Evolutionary conservation across 306 rosid species (phyloP).

Genomic region (Trichosanthes truncata): DNA sequence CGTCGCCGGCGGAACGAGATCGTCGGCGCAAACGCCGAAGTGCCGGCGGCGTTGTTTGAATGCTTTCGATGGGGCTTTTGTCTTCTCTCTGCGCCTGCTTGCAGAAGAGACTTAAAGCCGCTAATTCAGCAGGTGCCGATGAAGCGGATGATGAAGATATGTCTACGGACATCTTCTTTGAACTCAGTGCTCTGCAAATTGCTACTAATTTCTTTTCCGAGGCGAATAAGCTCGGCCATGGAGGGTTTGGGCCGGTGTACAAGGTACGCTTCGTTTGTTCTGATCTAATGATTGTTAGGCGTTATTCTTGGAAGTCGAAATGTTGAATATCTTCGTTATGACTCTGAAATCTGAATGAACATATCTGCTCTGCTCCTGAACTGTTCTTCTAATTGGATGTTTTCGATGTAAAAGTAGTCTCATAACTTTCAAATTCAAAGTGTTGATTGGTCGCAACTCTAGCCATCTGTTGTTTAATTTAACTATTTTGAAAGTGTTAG

Average conservation of each 20-base stretch:
- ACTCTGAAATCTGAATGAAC: no score
- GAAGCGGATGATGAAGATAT: slow-evolving; percentile 17
- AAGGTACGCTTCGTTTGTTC: slow-evolving; percentile 31
- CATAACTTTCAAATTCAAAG: background rate
- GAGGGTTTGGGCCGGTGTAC: slow-evolving; percentile 91
- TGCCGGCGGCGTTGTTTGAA: background rate
- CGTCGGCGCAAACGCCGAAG: background rate
- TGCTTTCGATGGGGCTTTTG: slow-evolving; percentile 32
- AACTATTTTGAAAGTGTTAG: background rate
- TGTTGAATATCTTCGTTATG: background rate
- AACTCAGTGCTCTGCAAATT: slow-evolving; percentile 45
- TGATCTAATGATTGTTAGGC: no score
- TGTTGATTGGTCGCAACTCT: background rate
- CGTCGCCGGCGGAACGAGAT: background rate
- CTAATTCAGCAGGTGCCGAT: slow-evolving; percentile 9
- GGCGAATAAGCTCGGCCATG: slow-evolving; percentile 69
- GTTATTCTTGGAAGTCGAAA: background rate
- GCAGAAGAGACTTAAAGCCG: slow-evolving; percentile 10
- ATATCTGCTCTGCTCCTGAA: background rate
- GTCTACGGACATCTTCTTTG: slow-evolving; percentile 37
- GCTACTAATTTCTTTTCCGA: slow-evolving; percentile 75
- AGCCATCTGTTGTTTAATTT: background rate
- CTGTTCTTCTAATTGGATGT: background rate
- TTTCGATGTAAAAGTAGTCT: background rate
- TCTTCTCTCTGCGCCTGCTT: slow-evolving; percentile 32